A percentile compares a stretch with the other conserved stretches of the same genome.
These are phyloP conservation scores for Scedosporium boydii DNA, from an alignment of 2,329 filamentous ascomycete species.

Conservation along the genomic window DNA sequence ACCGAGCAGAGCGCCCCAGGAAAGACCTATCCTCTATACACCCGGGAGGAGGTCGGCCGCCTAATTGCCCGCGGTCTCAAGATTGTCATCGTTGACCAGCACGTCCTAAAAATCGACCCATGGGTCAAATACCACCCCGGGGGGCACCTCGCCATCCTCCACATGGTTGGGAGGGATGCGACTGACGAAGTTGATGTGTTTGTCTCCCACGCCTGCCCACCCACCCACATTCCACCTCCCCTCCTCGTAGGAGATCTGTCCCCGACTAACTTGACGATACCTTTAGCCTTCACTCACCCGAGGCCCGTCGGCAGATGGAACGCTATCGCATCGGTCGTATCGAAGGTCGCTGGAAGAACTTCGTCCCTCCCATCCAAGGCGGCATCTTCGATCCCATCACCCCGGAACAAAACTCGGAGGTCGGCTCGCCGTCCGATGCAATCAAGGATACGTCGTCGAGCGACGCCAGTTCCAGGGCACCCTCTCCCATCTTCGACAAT, in stretches of 20 bases:
- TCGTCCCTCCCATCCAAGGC: constrained; percentile 84
- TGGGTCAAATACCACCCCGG: constrained; percentile 90
- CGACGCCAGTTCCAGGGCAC: constrained; percentile 41
- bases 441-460: constrained; percentile 25
- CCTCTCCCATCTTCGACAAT: constrained; percentile 40
- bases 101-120: constrained; percentile 77
- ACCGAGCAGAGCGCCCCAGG: not conserved
- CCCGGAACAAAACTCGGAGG: constrained; percentile 25
- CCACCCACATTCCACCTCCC: not conserved
- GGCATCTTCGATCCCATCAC: constrained; percentile 52
- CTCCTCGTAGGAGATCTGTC: not conserved
- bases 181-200: constrained; percentile 92
- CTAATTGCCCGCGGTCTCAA: constrained; percentile 73
- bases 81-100: constrained; percentile 71
- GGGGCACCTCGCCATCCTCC: constrained; percentile 79
- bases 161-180: constrained; percentile 90
- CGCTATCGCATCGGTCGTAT: constrained; percentile 77
- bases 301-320: constrained; percentile 67
- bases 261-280: constrained; percentile 8
- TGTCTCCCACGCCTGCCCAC: constrained; percentile 21
- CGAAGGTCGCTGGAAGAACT: constrained; percentile 77
- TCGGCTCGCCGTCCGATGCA: constrained; percentile 9
- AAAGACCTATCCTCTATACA: constrained; percentile 24
- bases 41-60: constrained; percentile 44
- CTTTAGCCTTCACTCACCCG: constrained; percentile 67